Evolutionary conservation across 2,329 filamentous ascomycete genomes (phyloP), one percentile per base, ranked within the genome.

Genomic region (Colletotrichum cordylinicola): DNA sequence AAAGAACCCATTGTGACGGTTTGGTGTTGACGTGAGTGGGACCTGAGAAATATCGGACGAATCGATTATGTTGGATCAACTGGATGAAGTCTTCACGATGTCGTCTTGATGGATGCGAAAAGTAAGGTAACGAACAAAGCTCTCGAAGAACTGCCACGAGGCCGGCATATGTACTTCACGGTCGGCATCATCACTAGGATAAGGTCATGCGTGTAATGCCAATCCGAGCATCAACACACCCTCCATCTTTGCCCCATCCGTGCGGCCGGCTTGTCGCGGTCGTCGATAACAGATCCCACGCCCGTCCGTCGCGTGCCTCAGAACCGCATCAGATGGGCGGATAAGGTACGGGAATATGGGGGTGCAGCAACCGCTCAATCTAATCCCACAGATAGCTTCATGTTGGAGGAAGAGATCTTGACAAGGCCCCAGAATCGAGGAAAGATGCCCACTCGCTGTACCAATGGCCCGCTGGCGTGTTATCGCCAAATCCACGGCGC

Each of bases 231-330:
- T 64, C 68, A 61, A 39, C 68, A 67, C 16, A 73, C 73, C 69
- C 55, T 68, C 68, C 43, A 58, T 58, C 35, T 39, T 70, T 16
- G n/a, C 67, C 72, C 69, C 69, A 72, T 75, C 62, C 39, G 69
- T 56, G 56, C 56, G 39, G 29, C 33, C 73, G 73, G 64, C 69
- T 72, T 75, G 52, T 43, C 55, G 58, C 73, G 73, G 73, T 67
- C 21, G 67, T 39, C 62, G 21, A 75, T 75, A 67, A 62, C 55
- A 72, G n/a, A 37, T 27, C 24, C 4, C 43, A 52, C 10, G 43
- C 18, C 21, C n/a, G 15, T 21, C 52, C 61, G 29, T 39, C 56
- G 31, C 16, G 29, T 27, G 37, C 31, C 58, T 61, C 33, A 21
- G n/a, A 64, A 39, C 61, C 15, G 61, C 61, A 61, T 33, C 58